These are phyloP conservation scores for Starmerella apis DNA, from an alignment of 805 yeast species.

Conservation along the genomic window DNA sequence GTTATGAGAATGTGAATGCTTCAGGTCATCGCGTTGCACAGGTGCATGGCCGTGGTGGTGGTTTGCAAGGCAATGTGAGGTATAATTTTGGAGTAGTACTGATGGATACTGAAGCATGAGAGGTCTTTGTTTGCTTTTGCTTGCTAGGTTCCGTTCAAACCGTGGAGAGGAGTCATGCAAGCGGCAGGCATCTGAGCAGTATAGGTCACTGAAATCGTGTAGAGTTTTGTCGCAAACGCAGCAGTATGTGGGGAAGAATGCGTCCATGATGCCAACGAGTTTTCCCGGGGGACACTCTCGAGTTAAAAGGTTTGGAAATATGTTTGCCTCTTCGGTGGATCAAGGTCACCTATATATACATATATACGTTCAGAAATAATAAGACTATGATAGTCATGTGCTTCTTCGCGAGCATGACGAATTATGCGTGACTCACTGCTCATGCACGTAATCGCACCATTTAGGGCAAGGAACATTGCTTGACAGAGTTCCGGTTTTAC, in stretches of 20 bases:
- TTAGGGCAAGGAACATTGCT: background rate
- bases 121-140: constrained; percentile 5
- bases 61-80: background rate
- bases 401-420: constrained; percentile 18
- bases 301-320: background rate
- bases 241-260: constrained; percentile 29
- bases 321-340: background rate
- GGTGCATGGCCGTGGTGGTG: background rate
- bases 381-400: constrained; percentile 6
- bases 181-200: constrained; percentile 32
- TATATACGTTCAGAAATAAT: background rate
- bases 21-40: background rate
- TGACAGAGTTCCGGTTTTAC: background rate
- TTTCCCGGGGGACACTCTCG: background rate
- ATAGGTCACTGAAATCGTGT: constrained; percentile 23
- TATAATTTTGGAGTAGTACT: constrained; percentile 6
- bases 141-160: background rate
- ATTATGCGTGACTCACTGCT: constrained; percentile 7
- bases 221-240: constrained; percentile 32
- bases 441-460: constrained; percentile 4
- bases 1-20: constrained; percentile 1
- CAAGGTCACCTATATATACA: background rate
- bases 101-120: constrained; percentile 17
- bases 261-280: constrained; percentile 12
- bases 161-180: constrained; percentile 23